Evolutionary conservation across 371 early-diverging fungal genomes (phyloP), one percentile per base, ranked within the genome.

Genomic region (Phascolomyces articulosus): DNA sequence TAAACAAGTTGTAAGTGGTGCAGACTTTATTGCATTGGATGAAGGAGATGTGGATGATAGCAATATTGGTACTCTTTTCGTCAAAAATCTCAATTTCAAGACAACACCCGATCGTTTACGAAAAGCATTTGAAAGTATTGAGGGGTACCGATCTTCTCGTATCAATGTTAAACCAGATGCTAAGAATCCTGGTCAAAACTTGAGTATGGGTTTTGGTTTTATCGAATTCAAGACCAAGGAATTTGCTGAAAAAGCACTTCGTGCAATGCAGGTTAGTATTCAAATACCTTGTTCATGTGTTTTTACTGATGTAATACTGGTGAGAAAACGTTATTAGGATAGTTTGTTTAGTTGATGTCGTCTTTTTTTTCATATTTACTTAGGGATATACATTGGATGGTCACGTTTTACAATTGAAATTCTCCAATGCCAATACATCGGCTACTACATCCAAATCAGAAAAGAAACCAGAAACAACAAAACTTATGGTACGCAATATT

Each of bases 201-300:
- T 93, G 54, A 91, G 90, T 65, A 95, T 96, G 95, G 99, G 99
- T 28, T 99, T 97, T 81, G 98, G 98, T 40, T 99, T 99, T 80
- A 87, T 96, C 40, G 98, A 97, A 78, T 95, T 96, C 79, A 79
- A 82, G 48, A 79, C 64, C 48, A 87, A 88, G 61, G 91, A 93
- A 26, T 85, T 84, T 58, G 98, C 98, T 16, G 75, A 86, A 60
- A 83, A 85, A 63, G 96, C 96, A 24, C 75, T 96, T 64, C 89
- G 92, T 63, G 79, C 92, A 3, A 88, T 94, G 91, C 92, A 94
- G 74, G 83, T 77, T 28, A 28, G 26, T n/a, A 24, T 55, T 23
- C 15, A 48, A 40, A 34, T 10, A 7, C 13, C 2, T 53, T 63
- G 41, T 27, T 38, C n/a, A n/a, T n/a, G n/a, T n/a, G n/a, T n/a